Base-by-base conservation (phyloP, 1,284 basidiomycete genomes). In the Ganoderma leucocontextum region DNA sequence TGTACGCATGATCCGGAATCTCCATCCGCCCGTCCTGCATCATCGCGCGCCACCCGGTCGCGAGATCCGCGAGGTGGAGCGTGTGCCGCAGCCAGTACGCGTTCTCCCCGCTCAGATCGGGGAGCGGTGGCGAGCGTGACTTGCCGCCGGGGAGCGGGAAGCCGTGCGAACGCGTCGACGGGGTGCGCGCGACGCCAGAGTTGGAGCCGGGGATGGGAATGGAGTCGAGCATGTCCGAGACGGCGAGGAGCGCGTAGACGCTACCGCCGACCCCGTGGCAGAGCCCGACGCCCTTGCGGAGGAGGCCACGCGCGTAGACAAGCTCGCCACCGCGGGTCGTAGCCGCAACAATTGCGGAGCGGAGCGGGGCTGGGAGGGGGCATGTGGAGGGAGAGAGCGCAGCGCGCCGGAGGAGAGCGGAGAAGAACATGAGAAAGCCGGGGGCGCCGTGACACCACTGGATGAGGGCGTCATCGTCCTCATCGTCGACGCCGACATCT, bases 371-470 rank as follows among this genome's bases (percentile, higher is more conserved):
- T 8, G 72, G 62, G 49, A 79, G 66, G 5, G 72, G 53, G 17
- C 77, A 71, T 22, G 69, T 15, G 9, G 66, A n/a, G 0, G 63
- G 63, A 1, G 74, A 72, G 33, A 33, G 53, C 15, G 73, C 63
- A 5, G 60, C 61, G 47, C 75, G 74, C 8, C 70, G 67, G 53
- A 86, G 76, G 25, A 84, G 71, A 1, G 80, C 83, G 1, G 84
- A 81, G 35, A 89, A 77, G 25, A 87, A 77, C 9, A 87, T 81
- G 13, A 87, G 65, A 22, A 86, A 79, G 3, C 85, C 86, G 1
- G 87, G 78, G 12, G 86, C 86, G 58, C 87, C 87, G 70, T 88
- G 87, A 67, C 87, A 89, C 86, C 87, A 88, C 84, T 88, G 87
- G 4, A 89, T 78, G 29, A 87, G 78, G 29, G 83, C 80, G 63